Percentiles rank a stretch among this genome's conserved stretches.
Evolutionary conservation across 768 basidiomycete species (phyloP).

Genomic region (Strobilomyces echinocephalus): DNA sequence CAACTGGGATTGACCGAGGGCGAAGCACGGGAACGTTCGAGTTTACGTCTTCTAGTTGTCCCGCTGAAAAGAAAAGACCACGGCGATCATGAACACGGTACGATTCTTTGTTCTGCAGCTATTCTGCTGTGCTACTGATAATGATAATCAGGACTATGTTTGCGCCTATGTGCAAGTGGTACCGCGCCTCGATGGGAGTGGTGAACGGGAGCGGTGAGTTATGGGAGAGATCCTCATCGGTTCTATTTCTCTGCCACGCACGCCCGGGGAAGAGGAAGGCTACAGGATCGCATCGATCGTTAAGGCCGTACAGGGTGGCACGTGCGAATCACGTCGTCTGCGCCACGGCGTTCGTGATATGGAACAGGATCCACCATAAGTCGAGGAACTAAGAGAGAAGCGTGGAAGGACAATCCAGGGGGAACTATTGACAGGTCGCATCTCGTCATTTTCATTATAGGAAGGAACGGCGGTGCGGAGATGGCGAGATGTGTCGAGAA

Average conservation of each 20-base stretch:
- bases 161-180: slow-evolving; percentile 2
- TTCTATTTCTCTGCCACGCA: slow-evolving; percentile 10
- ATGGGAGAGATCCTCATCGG: slow-evolving; percentile 19
- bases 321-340: slow-evolving; percentile 17
- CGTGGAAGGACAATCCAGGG: slow-evolving; percentile 19
- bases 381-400: slow-evolving; percentile 25
- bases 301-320: neutral
- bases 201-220: neutral
- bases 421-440: slow-evolving; percentile 7
- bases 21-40: slow-evolving; percentile 10
- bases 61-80: neutral
- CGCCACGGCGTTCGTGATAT: slow-evolving; percentile 18
- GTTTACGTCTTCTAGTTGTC: neutral
- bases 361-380: slow-evolving; percentile 25
- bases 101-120: neutral
- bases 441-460: slow-evolving; percentile 27
- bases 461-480: slow-evolving; percentile 22
- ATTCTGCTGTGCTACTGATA: neutral
- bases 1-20: neutral
- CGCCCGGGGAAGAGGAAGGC: slow-evolving; percentile 5
- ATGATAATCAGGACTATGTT: slow-evolving; percentile 1
- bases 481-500: slow-evolving; percentile 22
- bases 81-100: slow-evolving; percentile 15
- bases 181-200: slow-evolving; percentile 7
- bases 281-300: slow-evolving; percentile 4